Evolutionary conservation across 2,329 filamentous ascomycete genomes (phyloP), one percentile per base, ranked within the genome.

Genomic region (Xylaria sp.): DNA sequence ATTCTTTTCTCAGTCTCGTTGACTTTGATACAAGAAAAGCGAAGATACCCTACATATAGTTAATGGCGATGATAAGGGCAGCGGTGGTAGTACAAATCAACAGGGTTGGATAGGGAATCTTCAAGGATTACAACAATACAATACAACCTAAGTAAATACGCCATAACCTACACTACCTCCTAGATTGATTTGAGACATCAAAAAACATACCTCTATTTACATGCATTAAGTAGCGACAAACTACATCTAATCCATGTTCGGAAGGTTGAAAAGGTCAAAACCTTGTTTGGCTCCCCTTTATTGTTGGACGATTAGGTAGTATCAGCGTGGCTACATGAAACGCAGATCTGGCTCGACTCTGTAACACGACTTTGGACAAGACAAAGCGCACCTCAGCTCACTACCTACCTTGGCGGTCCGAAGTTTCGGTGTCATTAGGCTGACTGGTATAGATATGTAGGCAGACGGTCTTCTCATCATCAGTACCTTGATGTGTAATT

Each of bases 311-410:
- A 23, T 28, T 28, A 28, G 28, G 28, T 60, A 52, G 67, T 69
- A 66, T 69, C 67, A 69, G 59, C 48, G n/a, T 56, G 2, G 20
- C 52, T 51, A 69, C 54, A 66, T 69, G 67, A 69, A 69, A 69
- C 67, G 63, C 46, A 48, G 63, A 63, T 37, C 57, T 39, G 48
- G 52, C 50, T 46, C 9, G 34, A 44, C 25, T 56, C 63, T 67
- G 58, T 25, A 34, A 63, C 67, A 54, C 52, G 28, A 52, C 41
- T 23, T n/a, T 18, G 44, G 31, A 41, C 55, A 46, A 67, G 31
- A 50, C 55, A 46, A 67, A 56, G 55, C 61, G 50, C 39, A 31
- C 41, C 34, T 39, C 50, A 51, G 18, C 25, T 15, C 8, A 15
- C 39, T 3, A 7, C 39, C 25, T 55, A 7, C 28, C 63, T 69